A percentile compares a stretch with the other conserved stretches of the same genome.
These are phyloP conservation scores for Trichoderma endophyticum DNA, from an alignment of 2,329 filamentous ascomycete species.

Conservation along the genomic window DNA sequence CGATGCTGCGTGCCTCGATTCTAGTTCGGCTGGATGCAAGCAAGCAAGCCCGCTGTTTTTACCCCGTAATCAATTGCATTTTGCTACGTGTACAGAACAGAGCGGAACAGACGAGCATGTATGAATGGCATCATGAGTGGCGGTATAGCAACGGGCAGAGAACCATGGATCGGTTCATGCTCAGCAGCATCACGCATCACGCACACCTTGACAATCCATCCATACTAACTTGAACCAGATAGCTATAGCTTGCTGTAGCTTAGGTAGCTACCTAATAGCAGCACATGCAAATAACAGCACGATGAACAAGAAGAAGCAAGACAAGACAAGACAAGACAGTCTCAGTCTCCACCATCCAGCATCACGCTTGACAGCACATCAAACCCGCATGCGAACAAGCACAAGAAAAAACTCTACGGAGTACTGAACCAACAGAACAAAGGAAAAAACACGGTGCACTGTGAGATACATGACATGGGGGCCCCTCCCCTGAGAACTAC, in stretches of 20 bases:
- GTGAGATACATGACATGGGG: conserved; percentile 12
- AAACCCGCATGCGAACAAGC: neutral
- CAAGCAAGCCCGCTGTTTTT: neutral
- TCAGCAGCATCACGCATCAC: neutral
- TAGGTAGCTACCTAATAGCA: neutral
- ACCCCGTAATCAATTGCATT: neutral
- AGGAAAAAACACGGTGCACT: neutral
- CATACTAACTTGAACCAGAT: neutral
- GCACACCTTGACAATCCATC: neutral
- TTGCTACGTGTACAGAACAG: neutral
- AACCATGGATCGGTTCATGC: neutral
- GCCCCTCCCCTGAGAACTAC: conserved; percentile 7
- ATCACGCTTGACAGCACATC: conserved; percentile 7
- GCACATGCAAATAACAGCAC: neutral
- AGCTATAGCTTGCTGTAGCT: neutral
- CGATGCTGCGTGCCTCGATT: neutral
- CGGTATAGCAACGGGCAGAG: neutral
- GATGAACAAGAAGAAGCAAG: neutral
- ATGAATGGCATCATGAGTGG: neutral
- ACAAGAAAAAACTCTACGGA: neutral
- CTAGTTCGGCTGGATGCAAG: neutral
- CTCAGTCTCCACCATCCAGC: neutral
- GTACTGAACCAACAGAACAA: neutral
- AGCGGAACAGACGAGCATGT: neutral
- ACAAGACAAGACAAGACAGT: neutral